Percentiles rank a stretch among this genome's conserved stretches.
Evolutionary conservation across 2,329 filamentous ascomycete genomes (phyloP).

Genomic region (Elsinoe australis): DNA sequence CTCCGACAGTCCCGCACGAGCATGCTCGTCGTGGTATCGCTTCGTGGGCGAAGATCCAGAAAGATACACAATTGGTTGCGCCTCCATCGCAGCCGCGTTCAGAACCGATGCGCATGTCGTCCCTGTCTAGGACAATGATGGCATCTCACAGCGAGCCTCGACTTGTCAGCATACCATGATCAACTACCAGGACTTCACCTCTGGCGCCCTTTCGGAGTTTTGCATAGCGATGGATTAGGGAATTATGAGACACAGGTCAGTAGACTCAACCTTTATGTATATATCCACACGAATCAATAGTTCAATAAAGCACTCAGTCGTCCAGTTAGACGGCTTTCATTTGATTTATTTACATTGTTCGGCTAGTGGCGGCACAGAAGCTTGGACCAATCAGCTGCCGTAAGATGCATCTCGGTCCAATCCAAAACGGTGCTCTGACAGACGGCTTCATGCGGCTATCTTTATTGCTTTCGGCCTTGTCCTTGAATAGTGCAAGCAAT

Average conservation of each 20-base stretch:
- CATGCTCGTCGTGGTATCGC: conserved; percentile 46
- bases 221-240: conserved; percentile 1
- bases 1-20: conserved; percentile 46
- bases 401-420: too few relatives aligned
- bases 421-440: too few relatives aligned
- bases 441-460: background rate
- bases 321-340: too few relatives aligned
- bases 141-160: background rate
- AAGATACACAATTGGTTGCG: conserved; percentile 25
- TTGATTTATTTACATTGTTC: too few relatives aligned
- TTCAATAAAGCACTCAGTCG: too few relatives aligned
- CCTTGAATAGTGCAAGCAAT: conserved; percentile 5
- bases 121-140: background rate
- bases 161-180: conserved; percentile 2
- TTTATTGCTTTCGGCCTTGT: conserved; percentile 6
- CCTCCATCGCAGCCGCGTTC: background rate
- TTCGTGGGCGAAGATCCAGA: conserved; percentile 45
- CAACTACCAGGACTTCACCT: background rate
- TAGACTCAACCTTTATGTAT: background rate
- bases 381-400: background rate
- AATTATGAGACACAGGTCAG: background rate
- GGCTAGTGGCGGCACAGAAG: conserved; percentile 4
- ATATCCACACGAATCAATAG: background rate
- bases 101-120: background rate
- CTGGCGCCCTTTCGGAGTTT: background rate